Conservation (phyloP, 352 stramenopile genomes). For the Globisporangium paroecandrum region DNA sequence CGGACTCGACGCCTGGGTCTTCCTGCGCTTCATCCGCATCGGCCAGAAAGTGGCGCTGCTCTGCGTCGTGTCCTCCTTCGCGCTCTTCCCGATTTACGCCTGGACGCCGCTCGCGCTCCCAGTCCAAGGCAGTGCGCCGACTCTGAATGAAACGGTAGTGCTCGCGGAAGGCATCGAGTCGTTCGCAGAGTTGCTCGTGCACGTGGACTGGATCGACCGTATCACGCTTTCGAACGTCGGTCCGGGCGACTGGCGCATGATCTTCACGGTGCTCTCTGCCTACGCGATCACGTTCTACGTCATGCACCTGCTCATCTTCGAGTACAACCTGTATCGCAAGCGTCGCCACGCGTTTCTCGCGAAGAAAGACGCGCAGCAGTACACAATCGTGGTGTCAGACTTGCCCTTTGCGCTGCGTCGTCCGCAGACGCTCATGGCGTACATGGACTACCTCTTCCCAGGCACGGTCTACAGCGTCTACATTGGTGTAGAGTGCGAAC, state of each 20-base stretch:
- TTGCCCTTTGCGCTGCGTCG: constrained; percentile 48
- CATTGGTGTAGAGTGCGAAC: constrained; percentile 62
- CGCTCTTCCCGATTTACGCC: constrained; percentile 70
- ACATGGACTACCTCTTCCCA: constrained; percentile 71
- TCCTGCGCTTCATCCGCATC: constrained; percentile 73
- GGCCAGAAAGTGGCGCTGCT: constrained; percentile 63
- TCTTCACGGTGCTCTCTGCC: constrained; percentile 50
- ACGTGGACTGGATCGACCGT: constrained; percentile 56
- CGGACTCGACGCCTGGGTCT: constrained; percentile 68
- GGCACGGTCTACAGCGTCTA: constrained; percentile 61
- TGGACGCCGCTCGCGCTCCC: constrained; percentile 39
- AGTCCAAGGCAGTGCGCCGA: constrained; percentile 17
- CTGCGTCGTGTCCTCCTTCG: constrained; percentile 46
- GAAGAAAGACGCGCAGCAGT: constrained; percentile 58
- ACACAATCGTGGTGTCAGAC: constrained; percentile 69
- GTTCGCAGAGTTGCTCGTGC: constrained; percentile 27
- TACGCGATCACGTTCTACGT: constrained; percentile 50
- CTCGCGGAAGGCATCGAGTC: constrained; percentile 22
- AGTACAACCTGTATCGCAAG: constrained; percentile 38
- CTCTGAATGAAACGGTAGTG: constrained; percentile 24
- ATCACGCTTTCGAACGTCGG: constrained; percentile 71
- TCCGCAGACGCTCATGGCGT: constrained; percentile 55
- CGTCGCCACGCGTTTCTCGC: constrained; percentile 26
- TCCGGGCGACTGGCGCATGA: constrained; percentile 57
- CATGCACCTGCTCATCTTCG: constrained; percentile 50